Conservation (phyloP, 139 green algal genomes). For the Haematococcus lacustris region DNA sequence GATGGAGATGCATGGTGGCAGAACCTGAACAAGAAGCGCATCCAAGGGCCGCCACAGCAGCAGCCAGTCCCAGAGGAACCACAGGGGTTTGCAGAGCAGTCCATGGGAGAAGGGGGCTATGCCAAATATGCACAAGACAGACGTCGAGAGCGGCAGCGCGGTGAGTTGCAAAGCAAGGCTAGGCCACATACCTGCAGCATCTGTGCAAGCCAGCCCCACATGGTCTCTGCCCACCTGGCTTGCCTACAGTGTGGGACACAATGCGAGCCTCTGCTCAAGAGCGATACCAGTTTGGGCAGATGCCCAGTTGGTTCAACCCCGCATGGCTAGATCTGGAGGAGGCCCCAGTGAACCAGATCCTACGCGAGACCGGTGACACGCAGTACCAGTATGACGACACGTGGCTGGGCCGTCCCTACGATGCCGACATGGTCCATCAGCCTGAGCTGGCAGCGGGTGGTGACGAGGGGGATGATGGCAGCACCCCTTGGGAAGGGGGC, state of each 20-base stretch:
- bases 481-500: background rate
- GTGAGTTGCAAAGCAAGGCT: background rate
- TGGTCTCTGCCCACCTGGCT: background rate
- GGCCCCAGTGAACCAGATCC: constrained; percentile 27
- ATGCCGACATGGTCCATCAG: background rate
- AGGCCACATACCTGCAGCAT: background rate
- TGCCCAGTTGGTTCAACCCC: constrained; percentile 42
- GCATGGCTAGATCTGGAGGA: constrained; percentile 37
- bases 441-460: background rate
- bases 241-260: constrained; percentile 40
- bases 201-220: background rate
- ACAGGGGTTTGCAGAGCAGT: background rate
- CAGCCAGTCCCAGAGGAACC: background rate
- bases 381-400: constrained; percentile 14
- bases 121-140: background rate
- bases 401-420: constrained; percentile 5
- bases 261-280: constrained; percentile 26
- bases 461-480: constrained; percentile 2
- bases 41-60: constrained; percentile 2
- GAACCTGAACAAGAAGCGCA: constrained; percentile 2
- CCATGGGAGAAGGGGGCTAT: constrained; percentile 5
- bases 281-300: constrained; percentile 27
- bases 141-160: background rate
- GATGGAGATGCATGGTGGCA: too few relatives aligned
- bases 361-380: constrained; percentile 14